phyloP scores from a whole-genome alignment of 306 rosid species.

The Senna siamea region DNA sequence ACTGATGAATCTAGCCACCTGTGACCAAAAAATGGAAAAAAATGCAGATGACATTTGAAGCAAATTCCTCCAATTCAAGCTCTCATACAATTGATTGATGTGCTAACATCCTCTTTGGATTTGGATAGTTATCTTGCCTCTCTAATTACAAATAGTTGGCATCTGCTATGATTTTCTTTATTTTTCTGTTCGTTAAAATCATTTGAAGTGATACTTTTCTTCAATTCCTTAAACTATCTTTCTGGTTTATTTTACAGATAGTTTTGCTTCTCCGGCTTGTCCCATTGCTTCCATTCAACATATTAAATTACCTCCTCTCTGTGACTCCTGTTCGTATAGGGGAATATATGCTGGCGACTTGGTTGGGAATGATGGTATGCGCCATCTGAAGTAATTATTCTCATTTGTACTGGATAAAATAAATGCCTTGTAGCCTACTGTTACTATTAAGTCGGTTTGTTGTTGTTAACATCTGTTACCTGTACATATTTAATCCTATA shows the following conservation, averaged over 20 bases:
- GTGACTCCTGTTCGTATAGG: constrained; percentile 57
- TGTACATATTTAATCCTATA: background rate
- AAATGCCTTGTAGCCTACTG: background rate
- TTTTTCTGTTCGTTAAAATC: constrained; percentile 8
- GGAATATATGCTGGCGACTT: constrained; percentile 59
- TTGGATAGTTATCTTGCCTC: background rate
- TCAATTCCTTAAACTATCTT: constrained; percentile 4
- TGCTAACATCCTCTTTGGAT: background rate
- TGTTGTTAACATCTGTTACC: background rate
- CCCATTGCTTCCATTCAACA: constrained; percentile 62
- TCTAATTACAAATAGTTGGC: background rate
- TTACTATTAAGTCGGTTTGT: background rate
- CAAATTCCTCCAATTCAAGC: background rate
- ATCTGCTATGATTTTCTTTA: no score
- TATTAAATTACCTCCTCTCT: constrained; percentile 62
- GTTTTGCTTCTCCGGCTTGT: constrained; percentile 57
- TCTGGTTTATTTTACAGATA: constrained; percentile 45
- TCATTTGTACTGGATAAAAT: background rate
- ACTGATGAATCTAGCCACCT: background rate
- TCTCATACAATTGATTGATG: background rate
- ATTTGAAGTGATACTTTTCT: background rate
- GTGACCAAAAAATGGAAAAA: background rate
- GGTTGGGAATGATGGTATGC: constrained; percentile 70
- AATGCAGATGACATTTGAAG: background rate
- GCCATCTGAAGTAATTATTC: background rate